phyloP scores from a whole-genome alignment of 169 alveolate species.

The Plasmodium cynomolgi region DNA sequence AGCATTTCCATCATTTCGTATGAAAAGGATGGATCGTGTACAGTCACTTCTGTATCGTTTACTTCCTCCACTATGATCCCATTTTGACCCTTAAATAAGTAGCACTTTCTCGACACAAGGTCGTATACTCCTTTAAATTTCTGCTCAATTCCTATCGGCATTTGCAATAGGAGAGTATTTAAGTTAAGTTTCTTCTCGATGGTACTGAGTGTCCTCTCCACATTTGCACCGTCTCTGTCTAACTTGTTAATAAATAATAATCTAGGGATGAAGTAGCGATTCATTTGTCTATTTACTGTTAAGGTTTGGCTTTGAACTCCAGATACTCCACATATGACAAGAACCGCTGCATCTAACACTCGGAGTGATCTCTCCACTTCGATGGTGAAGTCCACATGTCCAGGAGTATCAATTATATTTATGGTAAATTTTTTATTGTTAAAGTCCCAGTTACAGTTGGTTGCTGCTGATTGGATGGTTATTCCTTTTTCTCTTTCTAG shows the following conservation, averaged over 20 bases:
- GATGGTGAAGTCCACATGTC: constrained; percentile 98
- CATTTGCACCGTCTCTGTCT: constrained; percentile 98
- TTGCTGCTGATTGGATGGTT: constrained; percentile 96
- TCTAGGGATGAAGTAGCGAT: constrained; percentile 95
- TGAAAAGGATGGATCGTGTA: constrained; percentile 32
- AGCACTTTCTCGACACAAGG: constrained; percentile 86
- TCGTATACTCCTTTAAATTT: constrained; percentile 94
- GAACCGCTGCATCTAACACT: constrained; percentile 97
- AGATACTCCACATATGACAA: constrained; percentile 95
- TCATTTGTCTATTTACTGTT: constrained; percentile 97
- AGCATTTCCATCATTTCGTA: constrained; percentile 39
- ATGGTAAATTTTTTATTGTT: constrained; percentile 81
- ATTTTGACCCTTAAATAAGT: constrained; percentile 90
- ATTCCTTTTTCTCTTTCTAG: constrained; percentile 97
- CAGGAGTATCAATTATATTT: constrained; percentile 98
- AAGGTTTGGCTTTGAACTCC: constrained; percentile 97
- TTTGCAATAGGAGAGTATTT: constrained; percentile 78
- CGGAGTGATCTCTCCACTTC: constrained; percentile 98
- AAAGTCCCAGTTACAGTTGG: constrained; percentile 92
- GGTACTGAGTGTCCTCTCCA: constrained; percentile 87
- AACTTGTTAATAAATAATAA: constrained; percentile 94
- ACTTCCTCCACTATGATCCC: constrained; percentile 85
- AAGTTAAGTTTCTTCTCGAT: constrained; percentile 91
- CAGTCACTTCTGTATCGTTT: constrained; percentile 87
- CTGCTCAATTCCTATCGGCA: constrained; percentile 92